Evolutionary conservation across 176 grass and related monocot species (phyloP).

Genomic region (Thinopyrum elongatum): DNA sequence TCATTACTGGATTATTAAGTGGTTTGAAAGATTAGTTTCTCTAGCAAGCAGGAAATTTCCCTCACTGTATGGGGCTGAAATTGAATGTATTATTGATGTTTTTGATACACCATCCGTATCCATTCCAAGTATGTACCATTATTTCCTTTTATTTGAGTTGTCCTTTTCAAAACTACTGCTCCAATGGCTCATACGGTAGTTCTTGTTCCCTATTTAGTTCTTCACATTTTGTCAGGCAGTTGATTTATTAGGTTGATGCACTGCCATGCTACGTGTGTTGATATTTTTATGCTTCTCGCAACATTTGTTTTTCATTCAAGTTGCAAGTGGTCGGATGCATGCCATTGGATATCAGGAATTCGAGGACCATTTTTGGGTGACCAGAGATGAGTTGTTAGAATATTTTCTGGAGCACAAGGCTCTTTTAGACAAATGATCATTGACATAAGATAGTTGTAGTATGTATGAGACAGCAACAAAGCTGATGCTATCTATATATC

Average conservation of each 20-base stretch:
- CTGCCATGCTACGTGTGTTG: not conserved
- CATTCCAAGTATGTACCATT: too few relatives aligned
- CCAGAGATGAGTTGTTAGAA: conserved; percentile 78
- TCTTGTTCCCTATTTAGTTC: not conserved
- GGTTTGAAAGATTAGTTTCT: too few relatives aligned
- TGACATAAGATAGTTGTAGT: conserved; percentile 43
- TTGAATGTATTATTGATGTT: too few relatives aligned
- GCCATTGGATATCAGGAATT: conserved; percentile 63
- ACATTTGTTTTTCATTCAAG: conserved; percentile 83
- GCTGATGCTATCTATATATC: not conserved
- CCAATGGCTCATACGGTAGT: conserved; percentile 80
- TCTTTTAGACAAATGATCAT: conserved; percentile 92
- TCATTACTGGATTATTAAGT: too few relatives aligned
- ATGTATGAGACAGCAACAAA: not conserved
- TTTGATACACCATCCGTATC: too few relatives aligned
- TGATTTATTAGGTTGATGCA: not conserved
- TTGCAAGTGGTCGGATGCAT: conserved; percentile 76
- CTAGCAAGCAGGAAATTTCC: too few relatives aligned
- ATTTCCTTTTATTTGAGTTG: too few relatives aligned
- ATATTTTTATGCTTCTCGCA: conserved; percentile 34
- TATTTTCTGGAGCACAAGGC: conserved; percentile 67
- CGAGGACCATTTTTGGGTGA: conserved; percentile 78
- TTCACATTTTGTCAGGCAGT: not conserved
- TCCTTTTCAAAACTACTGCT: conserved; percentile 36
- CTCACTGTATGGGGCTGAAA: too few relatives aligned